These are phyloP conservation scores for Limnomonas spitsbergensis DNA, from an alignment of 139 green algal genomes.

Conservation along the genomic window DNA sequence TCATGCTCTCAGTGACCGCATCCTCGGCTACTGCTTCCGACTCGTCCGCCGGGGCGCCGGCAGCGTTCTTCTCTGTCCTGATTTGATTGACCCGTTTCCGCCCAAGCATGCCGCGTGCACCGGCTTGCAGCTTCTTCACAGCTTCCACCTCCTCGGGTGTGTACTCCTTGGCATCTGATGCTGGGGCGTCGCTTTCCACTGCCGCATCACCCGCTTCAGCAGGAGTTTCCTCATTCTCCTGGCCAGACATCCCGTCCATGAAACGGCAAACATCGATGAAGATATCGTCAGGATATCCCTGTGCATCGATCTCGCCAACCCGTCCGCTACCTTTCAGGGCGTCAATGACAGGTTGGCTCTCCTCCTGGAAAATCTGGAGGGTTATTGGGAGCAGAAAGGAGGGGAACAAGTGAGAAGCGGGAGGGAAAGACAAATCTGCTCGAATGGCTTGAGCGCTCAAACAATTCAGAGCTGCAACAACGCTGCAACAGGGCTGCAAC, in stretches of 20 bases:
- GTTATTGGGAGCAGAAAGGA: too few species aligned
- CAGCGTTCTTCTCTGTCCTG: background rate
- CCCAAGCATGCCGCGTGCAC: conserved; percentile 1
- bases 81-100: background rate
- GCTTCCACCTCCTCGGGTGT: background rate
- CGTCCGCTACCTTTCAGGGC: conserved; percentile 25
- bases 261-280: conserved; percentile 24
- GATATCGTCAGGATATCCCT: conserved; percentile 17
- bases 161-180: background rate
- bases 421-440: too few species aligned
- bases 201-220: background rate
- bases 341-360: conserved; percentile 47
- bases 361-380: conserved; percentile 27
- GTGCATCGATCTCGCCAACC: conserved; percentile 36
- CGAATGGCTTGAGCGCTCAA: too few species aligned
- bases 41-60: background rate
- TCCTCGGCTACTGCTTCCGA: background rate
- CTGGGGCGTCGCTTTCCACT: background rate
- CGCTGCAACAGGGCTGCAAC: too few species aligned
- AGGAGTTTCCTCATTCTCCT: too few species aligned
- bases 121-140: background rate
- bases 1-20: background rate
- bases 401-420: too few species aligned
- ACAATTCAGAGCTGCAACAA: too few species aligned
- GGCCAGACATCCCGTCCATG: conserved; percentile 32